A percentile compares a stretch with the other conserved stretches of the same genome.
Evolutionary conservation across 2,329 filamentous ascomycete genomes (phyloP).

Genomic region (Acrodontium crateriforme): DNA sequence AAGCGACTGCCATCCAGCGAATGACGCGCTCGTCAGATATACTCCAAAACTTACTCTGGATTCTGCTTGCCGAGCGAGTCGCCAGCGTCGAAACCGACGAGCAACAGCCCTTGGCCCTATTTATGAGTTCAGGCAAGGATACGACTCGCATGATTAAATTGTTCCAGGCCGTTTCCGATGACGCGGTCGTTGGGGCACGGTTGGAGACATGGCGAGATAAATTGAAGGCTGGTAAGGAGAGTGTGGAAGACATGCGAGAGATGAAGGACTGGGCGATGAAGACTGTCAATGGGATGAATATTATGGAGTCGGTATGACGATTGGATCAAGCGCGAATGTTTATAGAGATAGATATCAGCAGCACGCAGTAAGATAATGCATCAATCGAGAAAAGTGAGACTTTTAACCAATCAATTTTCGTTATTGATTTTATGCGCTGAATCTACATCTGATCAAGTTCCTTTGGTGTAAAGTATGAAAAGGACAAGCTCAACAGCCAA

Average conservation of each 20-base stretch:
- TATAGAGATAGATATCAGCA: too few species aligned
- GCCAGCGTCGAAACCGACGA: neutral
- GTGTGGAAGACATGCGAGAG: constrained; percentile 11
- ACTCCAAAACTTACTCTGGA: constrained; percentile 22
- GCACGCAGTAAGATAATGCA: too few species aligned
- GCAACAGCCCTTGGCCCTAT: constrained; percentile 13
- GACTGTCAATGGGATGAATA: constrained; percentile 8
- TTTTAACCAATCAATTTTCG: too few species aligned
- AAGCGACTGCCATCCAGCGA: constrained; percentile 12
- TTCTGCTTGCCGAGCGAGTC: constrained; percentile 17
- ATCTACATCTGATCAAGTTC: too few species aligned
- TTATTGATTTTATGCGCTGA: too few species aligned
- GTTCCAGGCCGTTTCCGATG: constrained; percentile 13
- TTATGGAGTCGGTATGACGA: neutral
- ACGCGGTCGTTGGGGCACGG: constrained; percentile 10
- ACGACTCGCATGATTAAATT: constrained; percentile 23
- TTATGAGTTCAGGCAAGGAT: constrained; percentile 22
- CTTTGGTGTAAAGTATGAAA: too few species aligned
- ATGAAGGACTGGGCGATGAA: constrained; percentile 15
- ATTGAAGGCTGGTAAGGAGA: constrained; percentile 16
- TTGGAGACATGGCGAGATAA: constrained; percentile 17
- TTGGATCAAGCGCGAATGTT: too few species aligned
- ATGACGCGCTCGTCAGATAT: constrained; percentile 18
- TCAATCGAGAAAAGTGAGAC: too few species aligned
- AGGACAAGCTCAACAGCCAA: too few species aligned